Evolutionary conservation across 805 yeast species (phyloP).

Genomic region (Clavispora fructus): DNA sequence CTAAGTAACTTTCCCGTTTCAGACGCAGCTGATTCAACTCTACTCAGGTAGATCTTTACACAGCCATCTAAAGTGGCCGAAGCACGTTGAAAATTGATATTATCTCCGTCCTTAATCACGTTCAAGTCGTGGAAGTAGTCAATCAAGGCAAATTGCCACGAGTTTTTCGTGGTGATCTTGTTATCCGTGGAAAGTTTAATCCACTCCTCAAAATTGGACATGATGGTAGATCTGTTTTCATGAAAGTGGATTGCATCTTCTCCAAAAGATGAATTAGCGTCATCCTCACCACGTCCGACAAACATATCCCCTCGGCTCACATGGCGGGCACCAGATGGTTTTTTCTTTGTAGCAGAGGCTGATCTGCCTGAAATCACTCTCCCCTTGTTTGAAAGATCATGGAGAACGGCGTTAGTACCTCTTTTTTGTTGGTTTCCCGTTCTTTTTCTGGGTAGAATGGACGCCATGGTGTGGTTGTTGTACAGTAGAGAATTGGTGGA

Average conservation of each 20-base stretch:
- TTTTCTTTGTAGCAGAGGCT: conserved; percentile 16
- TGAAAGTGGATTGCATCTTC: conserved; percentile 40
- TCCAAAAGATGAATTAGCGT: conserved; percentile 14
- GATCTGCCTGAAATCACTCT: conserved; percentile 23
- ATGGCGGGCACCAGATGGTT: conserved; percentile 15
- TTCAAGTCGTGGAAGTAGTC: conserved; percentile 87
- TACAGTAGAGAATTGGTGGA: background rate
- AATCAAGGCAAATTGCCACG: conserved; percentile 88
- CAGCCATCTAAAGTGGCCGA: conserved; percentile 92
- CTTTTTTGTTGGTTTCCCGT: conserved; percentile 10
- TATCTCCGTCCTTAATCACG: conserved; percentile 66
- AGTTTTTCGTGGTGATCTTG: conserved; percentile 76
- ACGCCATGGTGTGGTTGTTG: background rate
- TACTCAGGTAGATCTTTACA: conserved; percentile 83
- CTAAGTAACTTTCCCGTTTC: conserved; percentile 82
- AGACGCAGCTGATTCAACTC: conserved; percentile 87
- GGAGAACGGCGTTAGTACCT: conserved; percentile 16
- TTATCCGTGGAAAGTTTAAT: conserved; percentile 43
- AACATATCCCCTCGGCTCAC: conserved; percentile 18
- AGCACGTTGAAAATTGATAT: conserved; percentile 83
- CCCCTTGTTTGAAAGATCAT: conserved; percentile 25
- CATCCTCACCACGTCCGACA: conserved; percentile 9
- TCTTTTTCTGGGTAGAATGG: conserved; percentile 24
- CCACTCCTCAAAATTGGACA: conserved; percentile 45
- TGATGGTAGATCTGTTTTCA: conserved; percentile 37